Percentiles rank a stretch among this genome's conserved stretches.
Evolutionary conservation across 1,284 basidiomycete species (phyloP).

Genomic region (Sparassis latifolia): DNA sequence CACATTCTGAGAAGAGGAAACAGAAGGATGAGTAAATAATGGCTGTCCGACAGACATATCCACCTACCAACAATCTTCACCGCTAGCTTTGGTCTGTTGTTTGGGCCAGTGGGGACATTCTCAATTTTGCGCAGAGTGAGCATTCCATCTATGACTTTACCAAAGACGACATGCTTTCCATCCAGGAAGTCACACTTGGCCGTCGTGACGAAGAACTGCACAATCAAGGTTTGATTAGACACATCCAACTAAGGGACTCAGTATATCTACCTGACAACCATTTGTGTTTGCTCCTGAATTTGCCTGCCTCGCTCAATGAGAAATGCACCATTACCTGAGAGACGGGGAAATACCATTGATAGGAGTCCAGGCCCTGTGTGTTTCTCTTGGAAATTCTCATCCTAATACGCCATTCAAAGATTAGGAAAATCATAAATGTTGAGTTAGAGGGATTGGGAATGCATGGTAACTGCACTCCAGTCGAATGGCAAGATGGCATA

Average conservation of each 20-base stretch:
- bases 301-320: constrained; percentile 44
- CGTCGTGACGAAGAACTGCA: constrained; percentile 93
- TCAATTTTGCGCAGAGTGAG: constrained; percentile 91
- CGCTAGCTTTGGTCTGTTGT: constrained; percentile 78
- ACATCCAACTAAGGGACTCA: background rate
- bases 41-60: constrained; percentile 1
- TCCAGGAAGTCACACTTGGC: constrained; percentile 91
- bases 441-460: too few species aligned
- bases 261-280: constrained; percentile 69
- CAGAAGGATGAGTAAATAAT: background rate
- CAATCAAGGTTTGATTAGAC: background rate
- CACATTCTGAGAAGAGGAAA: constrained; percentile 37
- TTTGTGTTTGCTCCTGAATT: constrained; percentile 92
- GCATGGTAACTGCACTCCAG: too few species aligned
- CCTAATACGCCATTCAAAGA: constrained; percentile 35
- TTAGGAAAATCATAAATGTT: background rate
- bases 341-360: constrained; percentile 61
- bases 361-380: constrained; percentile 81
- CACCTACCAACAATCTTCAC: constrained; percentile 77
- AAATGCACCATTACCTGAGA: too few species aligned
- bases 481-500: too few species aligned
- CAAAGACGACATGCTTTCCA: constrained; percentile 86
- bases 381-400: constrained; percentile 93
- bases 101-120: constrained; percentile 85
- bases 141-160: constrained; percentile 82